Evolutionary conservation across 2,329 filamentous ascomycete genomes (phyloP).

Genomic region (Rhinocladiella mackenziei): DNA sequence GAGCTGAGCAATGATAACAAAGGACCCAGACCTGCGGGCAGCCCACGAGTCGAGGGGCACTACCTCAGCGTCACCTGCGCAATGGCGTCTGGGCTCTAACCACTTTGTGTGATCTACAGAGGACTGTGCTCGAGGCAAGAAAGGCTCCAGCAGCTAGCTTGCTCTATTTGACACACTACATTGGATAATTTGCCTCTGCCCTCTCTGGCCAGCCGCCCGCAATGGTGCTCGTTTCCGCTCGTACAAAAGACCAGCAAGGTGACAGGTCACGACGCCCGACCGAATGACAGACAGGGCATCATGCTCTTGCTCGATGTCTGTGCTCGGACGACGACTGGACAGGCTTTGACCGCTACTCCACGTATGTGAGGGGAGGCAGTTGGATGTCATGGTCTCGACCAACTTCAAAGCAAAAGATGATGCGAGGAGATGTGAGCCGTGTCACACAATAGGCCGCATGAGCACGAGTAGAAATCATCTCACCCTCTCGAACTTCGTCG

Average conservation of each 20-base stretch:
- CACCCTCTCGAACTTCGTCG: slow-evolving; percentile 2
- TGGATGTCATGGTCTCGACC: slow-evolving; percentile 7
- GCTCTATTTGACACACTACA: too few relatives aligned
- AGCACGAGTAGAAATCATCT: slow-evolving; percentile 2
- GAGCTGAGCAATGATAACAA: neutral
- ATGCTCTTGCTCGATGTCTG: slow-evolving; percentile 12
- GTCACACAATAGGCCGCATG: slow-evolving; percentile 13
- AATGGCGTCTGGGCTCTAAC: too few relatives aligned
- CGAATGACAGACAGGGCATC: slow-evolving; percentile 16
- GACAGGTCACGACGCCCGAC: slow-evolving; percentile 14
- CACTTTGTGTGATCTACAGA: too few relatives aligned
- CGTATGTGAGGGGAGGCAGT: slow-evolving; percentile 6
- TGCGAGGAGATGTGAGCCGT: slow-evolving; percentile 15
- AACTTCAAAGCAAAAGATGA: slow-evolving; percentile 7
- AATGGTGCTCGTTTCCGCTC: neutral
- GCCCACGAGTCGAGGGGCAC: neutral
- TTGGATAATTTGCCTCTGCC: too few relatives aligned
- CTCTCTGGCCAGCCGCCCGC: too few relatives aligned
- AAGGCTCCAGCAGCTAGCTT: too few relatives aligned
- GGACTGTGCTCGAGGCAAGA: too few relatives aligned
- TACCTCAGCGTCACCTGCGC: neutral
- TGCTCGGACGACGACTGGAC: slow-evolving; percentile 15
- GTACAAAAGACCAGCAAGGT: slow-evolving; percentile 1
- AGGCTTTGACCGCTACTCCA: slow-evolving; percentile 22
- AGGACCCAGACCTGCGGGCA: neutral